Conservation (phyloP, 768 basidiomycete species). For the Cystobasidium ongulense region DNA sequence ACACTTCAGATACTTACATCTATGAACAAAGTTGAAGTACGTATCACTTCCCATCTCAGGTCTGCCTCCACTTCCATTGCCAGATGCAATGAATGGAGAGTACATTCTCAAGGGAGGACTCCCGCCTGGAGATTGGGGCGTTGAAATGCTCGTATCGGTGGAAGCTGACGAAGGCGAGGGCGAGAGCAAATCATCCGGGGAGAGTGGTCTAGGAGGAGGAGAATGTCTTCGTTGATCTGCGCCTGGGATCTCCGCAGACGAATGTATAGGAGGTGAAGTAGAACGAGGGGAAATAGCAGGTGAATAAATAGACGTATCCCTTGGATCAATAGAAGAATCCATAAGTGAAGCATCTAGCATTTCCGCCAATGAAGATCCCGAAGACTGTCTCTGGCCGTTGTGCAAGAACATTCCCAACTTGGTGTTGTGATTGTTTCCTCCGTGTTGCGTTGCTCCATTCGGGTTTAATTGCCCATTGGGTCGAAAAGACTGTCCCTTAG, state of each 20-base stretch:
- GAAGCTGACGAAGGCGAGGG: constrained; percentile 25
- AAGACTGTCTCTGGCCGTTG: neutral
- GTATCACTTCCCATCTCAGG: constrained; percentile 30
- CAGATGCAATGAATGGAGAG: constrained; percentile 16
- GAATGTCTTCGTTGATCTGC: neutral
- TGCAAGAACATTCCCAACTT: neutral
- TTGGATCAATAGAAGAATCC: constrained; percentile 8
- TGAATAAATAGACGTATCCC: constrained; percentile 17
- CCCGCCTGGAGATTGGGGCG: constrained; percentile 14
- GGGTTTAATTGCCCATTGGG: neutral
- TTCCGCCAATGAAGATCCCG: neutral
- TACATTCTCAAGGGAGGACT: constrained; percentile 22
- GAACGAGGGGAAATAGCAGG: constrained; percentile 9
- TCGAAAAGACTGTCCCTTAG: neutral
- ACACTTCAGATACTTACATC: neutral
- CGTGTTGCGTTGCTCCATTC: neutral
- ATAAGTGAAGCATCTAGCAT: neutral
- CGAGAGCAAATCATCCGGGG: constrained; percentile 24
- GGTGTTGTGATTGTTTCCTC: neutral
- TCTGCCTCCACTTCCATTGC: neutral
- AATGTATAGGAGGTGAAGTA: neutral
- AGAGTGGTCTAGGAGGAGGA: neutral
- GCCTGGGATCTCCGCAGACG: neutral
- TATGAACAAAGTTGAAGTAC: constrained; percentile 31
- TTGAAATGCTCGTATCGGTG: constrained; percentile 29